These are phyloP conservation scores for Neltuma alba DNA, from an alignment of 306 rosid genomes.

Conservation along the genomic window DNA sequence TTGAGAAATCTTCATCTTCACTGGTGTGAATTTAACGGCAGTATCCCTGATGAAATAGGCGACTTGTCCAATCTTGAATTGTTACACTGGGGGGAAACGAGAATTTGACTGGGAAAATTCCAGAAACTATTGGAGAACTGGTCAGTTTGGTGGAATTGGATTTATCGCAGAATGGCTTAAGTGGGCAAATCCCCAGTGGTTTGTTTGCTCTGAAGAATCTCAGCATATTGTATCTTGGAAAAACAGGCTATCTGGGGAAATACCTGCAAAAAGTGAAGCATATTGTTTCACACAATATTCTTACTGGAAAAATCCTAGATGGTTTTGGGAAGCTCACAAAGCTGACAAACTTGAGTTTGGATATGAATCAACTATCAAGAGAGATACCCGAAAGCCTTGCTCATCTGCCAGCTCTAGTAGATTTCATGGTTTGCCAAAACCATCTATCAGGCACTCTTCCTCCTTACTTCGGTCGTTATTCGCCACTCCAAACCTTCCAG, in stretches of 20 bases:
- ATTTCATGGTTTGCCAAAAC: slow-evolving; percentile 38
- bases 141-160: slow-evolving; percentile 44
- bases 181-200: slow-evolving; percentile 49
- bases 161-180: slow-evolving; percentile 29
- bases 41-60: slow-evolving; percentile 47
- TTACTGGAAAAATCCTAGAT: slow-evolving; percentile 46
- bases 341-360: slow-evolving; percentile 33
- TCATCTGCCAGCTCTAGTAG: slow-evolving; percentile 39
- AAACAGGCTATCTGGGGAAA: slow-evolving; percentile 45
- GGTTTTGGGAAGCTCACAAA: slow-evolving; percentile 46
- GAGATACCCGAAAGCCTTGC: slow-evolving; percentile 50
- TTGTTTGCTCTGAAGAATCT: slow-evolving; percentile 52
- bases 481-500: slow-evolving; percentile 31
- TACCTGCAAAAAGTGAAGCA: slow-evolving; percentile 50
- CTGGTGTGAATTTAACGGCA: slow-evolving; percentile 32
- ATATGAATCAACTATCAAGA: slow-evolving; percentile 44
- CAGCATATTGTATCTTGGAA: slow-evolving; percentile 31
- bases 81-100: no score
- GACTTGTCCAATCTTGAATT: slow-evolving; percentile 49
- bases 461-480: slow-evolving; percentile 48
- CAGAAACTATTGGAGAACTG: slow-evolving; percentile 45
- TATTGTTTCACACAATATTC: slow-evolving; percentile 41
- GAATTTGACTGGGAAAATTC: slow-evolving; percentile 52
- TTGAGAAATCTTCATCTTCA: slow-evolving; percentile 34
- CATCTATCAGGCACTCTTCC: slow-evolving; percentile 50